Base-by-base conservation (phyloP, 2,329 filamentous ascomycete genomes). In the Arachnopeziza araneosa region DNA sequence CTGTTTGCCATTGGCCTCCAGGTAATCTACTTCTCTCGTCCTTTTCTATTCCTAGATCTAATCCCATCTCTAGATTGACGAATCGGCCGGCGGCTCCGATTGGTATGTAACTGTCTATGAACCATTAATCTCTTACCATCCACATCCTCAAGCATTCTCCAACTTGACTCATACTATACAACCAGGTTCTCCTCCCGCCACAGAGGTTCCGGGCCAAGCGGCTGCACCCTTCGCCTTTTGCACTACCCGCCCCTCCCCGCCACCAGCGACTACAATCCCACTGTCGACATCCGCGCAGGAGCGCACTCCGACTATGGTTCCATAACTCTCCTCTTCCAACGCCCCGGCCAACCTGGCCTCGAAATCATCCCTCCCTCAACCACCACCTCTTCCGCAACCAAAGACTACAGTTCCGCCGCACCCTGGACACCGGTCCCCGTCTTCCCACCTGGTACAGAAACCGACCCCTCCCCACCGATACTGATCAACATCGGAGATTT, bases 271-370 rank as follows among this genome's bases (percentile, higher is more conserved):
- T 78, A 79, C 68, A 69, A 79, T 52, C 79, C 80, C 6, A 74
- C 75, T 48, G 75, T 78, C 21, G 90, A 93, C 69, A 84, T 97
- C 62, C 87, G 93, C 26, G 93, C 93, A 7, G 95, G 93, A 60
- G 92, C 93, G 0, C 93, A 98, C 74, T 93, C 89, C 4, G 93
- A 97, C 77, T 71, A 96, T 75, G 85, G 85, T 59, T 84, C 81
- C 61, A 75, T 88, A 60, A 88, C 85, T 1, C 77, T 88, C n/a
- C 83, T 98, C 12, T 98, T 99, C 79, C 91, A 95, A 66, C 83
- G 93, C 1, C 84, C 84, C 0, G 89, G 89, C 1, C 92, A 97
- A 69, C 87, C 92, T 0, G 95, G 95, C 0, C 80, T 99, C 1
- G 92, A 98, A 74, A 88, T 98, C 63, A 80, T 87, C 7, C 87